These are phyloP conservation scores for Arthrobotrys conoides DNA, from an alignment of 2,329 filamentous ascomycete species.

Conservation along the genomic window DNA sequence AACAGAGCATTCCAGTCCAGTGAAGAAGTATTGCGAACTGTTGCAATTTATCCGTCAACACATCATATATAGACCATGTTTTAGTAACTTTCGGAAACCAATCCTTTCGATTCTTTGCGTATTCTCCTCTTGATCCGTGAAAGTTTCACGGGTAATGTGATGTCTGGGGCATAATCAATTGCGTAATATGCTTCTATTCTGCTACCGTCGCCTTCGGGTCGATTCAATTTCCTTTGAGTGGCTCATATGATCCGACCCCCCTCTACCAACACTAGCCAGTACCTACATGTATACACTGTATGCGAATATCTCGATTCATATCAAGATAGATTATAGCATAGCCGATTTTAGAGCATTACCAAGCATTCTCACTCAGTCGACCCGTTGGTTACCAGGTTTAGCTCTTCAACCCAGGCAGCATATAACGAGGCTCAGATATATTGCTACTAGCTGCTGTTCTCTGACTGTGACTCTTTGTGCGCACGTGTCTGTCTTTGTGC, in stretches of 20 bases:
- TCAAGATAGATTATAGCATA: slow-evolving; percentile 24
- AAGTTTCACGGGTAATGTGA: background rate
- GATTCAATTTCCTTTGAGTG: slow-evolving; percentile 36
- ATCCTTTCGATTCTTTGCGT: slow-evolving; percentile 1
- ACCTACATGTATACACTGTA: too few species aligned
- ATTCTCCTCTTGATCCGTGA: slow-evolving; percentile 30
- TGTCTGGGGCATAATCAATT: too few species aligned
- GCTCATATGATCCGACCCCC: slow-evolving; percentile 4
- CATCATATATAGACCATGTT: slow-evolving; percentile 4
- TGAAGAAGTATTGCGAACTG: too few species aligned
- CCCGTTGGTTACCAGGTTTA: slow-evolving; percentile 35
- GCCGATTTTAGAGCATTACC: slow-evolving; percentile 48
- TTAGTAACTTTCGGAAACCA: background rate
- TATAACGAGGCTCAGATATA: too few species aligned
- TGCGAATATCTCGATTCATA: too few species aligned
- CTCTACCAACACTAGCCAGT: slow-evolving; percentile 46
- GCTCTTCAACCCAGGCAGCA: slow-evolving; percentile 16
- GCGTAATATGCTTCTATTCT: slow-evolving; percentile 36
- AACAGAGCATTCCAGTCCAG: too few species aligned
- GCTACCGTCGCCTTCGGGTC: slow-evolving; percentile 39
- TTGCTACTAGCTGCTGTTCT: too few species aligned
- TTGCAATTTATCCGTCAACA: slow-evolving; percentile 61
- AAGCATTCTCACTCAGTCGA: slow-evolving; percentile 30
- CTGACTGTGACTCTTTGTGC: too few species aligned
- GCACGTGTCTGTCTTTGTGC: too few species aligned